Percentiles rank a stretch among this genome's conserved stretches.
phyloP scores from a whole-genome alignment of 345 rosid genomes.

The Garcia nutans region DNA sequence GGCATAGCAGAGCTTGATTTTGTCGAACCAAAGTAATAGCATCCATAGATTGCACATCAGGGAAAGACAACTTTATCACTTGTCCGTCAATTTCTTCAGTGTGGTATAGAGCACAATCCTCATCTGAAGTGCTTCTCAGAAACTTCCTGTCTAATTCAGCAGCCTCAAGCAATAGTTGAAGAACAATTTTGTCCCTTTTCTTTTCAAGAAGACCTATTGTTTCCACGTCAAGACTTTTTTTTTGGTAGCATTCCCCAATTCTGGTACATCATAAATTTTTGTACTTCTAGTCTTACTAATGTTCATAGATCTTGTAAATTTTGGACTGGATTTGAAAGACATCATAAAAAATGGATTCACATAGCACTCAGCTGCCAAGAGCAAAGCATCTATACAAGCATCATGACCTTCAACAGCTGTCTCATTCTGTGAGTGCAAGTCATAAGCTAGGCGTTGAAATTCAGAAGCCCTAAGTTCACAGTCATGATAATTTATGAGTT shows the following conservation, averaged over 20 bases:
- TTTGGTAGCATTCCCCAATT: conserved; percentile 31
- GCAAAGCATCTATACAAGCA: conserved; percentile 82
- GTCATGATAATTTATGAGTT: conserved; percentile 56
- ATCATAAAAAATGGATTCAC: conserved; percentile 73
- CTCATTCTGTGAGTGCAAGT: conserved; percentile 54
- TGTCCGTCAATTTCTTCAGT: conserved; percentile 46
- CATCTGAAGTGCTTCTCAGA: conserved; percentile 34
- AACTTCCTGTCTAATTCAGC: conserved; percentile 64
- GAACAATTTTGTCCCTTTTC: conserved; percentile 68
- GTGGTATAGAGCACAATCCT: conserved; percentile 26
- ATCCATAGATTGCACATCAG: conserved; percentile 53
- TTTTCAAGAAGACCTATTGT: conserved; percentile 55
- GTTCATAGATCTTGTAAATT: conserved; percentile 21
- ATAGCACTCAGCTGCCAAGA: conserved; percentile 85
- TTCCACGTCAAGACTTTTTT: conserved; percentile 38
- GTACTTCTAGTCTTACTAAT: conserved; percentile 22
- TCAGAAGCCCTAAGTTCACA: conserved; percentile 81
- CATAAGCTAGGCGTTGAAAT: conserved; percentile 67
- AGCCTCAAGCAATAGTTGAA: conserved; percentile 66
- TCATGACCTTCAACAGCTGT: conserved; percentile 64
- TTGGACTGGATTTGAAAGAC: conserved; percentile 42
- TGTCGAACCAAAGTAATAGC: conserved; percentile 77
- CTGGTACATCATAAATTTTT: conserved; percentile 31
- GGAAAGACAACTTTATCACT: conserved; percentile 48
- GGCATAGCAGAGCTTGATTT: conserved; percentile 64